A percentile compares a stretch with the other conserved stretches of the same genome.
phyloP scores from a whole-genome alignment of 2,329 filamentous ascomycete genomes.

The Clonostachys rhizophaga region DNA sequence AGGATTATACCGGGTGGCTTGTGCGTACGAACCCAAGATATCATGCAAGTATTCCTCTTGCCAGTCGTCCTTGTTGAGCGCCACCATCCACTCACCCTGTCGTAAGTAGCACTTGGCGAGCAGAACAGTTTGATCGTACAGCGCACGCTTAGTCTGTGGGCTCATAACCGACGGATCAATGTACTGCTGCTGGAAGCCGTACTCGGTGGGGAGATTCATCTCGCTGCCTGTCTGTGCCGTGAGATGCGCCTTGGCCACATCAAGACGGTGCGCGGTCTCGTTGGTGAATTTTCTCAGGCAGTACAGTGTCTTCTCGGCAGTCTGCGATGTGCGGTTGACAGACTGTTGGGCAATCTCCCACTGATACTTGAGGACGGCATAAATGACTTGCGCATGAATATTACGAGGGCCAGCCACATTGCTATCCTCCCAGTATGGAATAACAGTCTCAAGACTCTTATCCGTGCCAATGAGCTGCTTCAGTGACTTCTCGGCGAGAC shows the following conservation, averaged over 20 bases:
- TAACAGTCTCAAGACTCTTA: slow-evolving; percentile 53
- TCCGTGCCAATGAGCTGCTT: slow-evolving; percentile 81
- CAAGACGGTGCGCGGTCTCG: slow-evolving; percentile 51
- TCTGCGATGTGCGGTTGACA: slow-evolving; percentile 29
- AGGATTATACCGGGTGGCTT: slow-evolving; percentile 90
- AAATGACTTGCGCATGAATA: slow-evolving; percentile 75
- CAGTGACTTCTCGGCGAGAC: slow-evolving; percentile 90
- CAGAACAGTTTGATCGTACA: slow-evolving; percentile 62
- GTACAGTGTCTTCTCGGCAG: slow-evolving; percentile 51
- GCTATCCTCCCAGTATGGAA: slow-evolving; percentile 51
- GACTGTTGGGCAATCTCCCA: slow-evolving; percentile 78
- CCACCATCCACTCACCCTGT: slow-evolving; percentile 92
- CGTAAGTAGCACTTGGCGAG: slow-evolving; percentile 95
- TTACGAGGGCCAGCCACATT: slow-evolving; percentile 20
- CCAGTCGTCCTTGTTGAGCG: slow-evolving; percentile 85
- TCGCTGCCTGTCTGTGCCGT: slow-evolving; percentile 40
- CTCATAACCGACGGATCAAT: slow-evolving; percentile 38
- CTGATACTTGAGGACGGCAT: slow-evolving; percentile 95
- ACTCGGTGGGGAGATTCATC: slow-evolving; percentile 37
- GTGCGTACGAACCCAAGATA: slow-evolving; percentile 83
- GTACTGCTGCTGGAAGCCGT: slow-evolving; percentile 40
- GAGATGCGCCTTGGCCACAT: slow-evolving; percentile 46
- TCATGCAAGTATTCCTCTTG: slow-evolving; percentile 80
- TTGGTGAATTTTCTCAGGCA: slow-evolving; percentile 58
- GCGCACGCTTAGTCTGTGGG: slow-evolving; percentile 43